Evolutionary conservation across 2,329 filamentous ascomycete species (phyloP), one percentile per base, ranked within the genome.

Genomic region (Ceratocystis huliohia): DNA sequence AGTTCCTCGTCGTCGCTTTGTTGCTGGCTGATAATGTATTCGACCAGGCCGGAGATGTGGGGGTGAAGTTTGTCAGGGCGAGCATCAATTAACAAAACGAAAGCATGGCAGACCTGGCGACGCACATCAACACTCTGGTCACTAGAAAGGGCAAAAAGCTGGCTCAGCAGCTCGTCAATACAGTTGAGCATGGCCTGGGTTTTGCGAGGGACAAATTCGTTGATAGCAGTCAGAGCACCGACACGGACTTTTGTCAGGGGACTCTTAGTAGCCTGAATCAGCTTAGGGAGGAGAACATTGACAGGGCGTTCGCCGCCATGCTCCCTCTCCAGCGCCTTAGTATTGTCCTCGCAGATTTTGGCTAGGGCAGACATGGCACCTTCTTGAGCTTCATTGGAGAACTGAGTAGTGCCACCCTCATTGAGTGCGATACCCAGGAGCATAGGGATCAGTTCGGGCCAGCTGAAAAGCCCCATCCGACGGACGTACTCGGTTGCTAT

Each of bases 331-430:
- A 99, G 80, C 68, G 90, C 81, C 74, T 88, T 91, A 73, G 85
- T 87, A 77, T 96, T 96, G 77, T 99, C 94, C 76, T 99, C 94
- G 76, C 94, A 99, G 69, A 99, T 92, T 80, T 97, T 97, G 74
- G 88, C 80, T 75, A 99, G 81, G 61, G 94, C 92, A 62, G 89
- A 85, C 88, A 97, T 96, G 71, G 91, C 92, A 69, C 92, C 92
- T 75, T 99, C 93, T 74, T 96, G 91, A 13, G 88, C 86, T 73
- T 89, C 83, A 56, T 82, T 78, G 5, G 89, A 79, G 25, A 86
- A 79, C 69, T 87, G 84, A 5, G 61, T 64, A 25, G 53, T 56
- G 50, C 88, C 87, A 59, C 79, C 80, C 66, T 85, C 78, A 75
- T 96, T 95, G 70, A 84, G 83, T 69, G 96, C 84, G 75, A 96